Base-by-base conservation (phyloP, 352 stramenopile species). In the Sclerospora graminicola region DNA sequence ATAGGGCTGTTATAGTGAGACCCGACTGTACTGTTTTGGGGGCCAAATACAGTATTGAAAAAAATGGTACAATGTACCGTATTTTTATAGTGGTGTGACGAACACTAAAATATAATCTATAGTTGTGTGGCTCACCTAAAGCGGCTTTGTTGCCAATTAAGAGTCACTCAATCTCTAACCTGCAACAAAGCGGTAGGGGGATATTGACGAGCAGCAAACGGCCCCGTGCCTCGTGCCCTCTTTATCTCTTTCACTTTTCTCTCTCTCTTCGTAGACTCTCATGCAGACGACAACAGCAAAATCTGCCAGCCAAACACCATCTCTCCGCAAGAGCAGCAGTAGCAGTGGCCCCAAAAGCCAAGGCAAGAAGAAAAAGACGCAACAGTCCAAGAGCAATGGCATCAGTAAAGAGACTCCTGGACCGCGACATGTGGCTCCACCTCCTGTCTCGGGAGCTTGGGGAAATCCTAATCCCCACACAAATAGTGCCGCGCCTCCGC, bases 341-440 rank as follows among this genome's bases (percentile, higher is more conserved):
- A 24, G 19, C 46, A 48, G 20, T 27, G 31, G 42, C 19, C 30
- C 57, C 41, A 75, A 69, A 46, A 48, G 19, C 32, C 30, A 39
- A 43, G 43, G 35, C 48, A 75, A 74, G 50, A 74, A 75, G 39
- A 75, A 75, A 48, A 64, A 60, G 37, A 13, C 51, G 41, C 44
- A 38, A 28, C 41, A 51, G 44, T n/a, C 36, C 35, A 62, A 65
- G 43, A 45, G 13, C 29, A 49, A 57, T 35, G 26, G 34, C 29
- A 61, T 47, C 23, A 43, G 45, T 35, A 55, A 60, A 28, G 48
- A 51, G 20, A 39, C 36, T 43, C 31, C 27, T 11, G 49, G 41
- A 43, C 43, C 54, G 19, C 50, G 24, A 14, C 44, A 48, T 39
- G 57, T 60, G 19, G 48, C 42, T 1, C 55, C 67, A 4, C 54